Conservation (phyloP, 495 filamentous ascomycete species). For the Penicillium longicatenatum region DNA sequence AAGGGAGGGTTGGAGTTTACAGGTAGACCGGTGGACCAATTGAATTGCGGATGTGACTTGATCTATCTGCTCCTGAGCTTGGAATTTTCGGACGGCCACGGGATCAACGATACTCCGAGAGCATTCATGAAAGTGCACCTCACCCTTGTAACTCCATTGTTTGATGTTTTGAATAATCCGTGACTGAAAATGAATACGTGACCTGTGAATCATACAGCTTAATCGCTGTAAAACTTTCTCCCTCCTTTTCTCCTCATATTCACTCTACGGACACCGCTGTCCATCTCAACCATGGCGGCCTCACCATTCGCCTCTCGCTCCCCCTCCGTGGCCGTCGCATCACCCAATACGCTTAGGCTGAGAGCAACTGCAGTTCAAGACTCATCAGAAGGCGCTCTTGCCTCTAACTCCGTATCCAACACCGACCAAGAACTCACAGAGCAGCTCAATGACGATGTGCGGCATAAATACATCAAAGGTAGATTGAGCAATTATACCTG, state of each 20-base stretch:
- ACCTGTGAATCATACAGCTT: not conserved
- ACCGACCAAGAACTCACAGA: constrained; percentile 67
- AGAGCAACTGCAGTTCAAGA: constrained; percentile 40
- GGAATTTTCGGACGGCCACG: constrained; percentile 37
- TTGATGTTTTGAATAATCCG: not conserved
- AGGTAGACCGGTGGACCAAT: not conserved
- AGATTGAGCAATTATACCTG: constrained; percentile 8
- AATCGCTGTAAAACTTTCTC: not conserved
- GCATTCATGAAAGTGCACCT: constrained; percentile 1
- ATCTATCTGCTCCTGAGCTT: constrained; percentile 11
- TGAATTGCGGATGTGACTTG: not conserved
- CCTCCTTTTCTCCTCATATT: not conserved
- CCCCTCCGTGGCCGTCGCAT: constrained; percentile 32
- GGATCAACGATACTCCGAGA: constrained; percentile 45
- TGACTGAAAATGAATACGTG: not conserved
- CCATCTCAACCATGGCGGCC: constrained; percentile 38
- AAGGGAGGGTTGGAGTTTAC: not conserved
- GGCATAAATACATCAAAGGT: constrained; percentile 89
- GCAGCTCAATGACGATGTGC: constrained; percentile 85
- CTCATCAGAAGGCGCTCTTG: constrained; percentile 15
- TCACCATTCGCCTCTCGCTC: constrained; percentile 45
- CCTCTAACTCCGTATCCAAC: constrained; percentile 19
- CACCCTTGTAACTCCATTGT: not conserved
- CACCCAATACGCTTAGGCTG: constrained; percentile 38
- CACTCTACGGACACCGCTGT: not conserved